phyloP scores from a whole-genome alignment of 805 yeast genomes.

The Teunomyces tritomae region DNA sequence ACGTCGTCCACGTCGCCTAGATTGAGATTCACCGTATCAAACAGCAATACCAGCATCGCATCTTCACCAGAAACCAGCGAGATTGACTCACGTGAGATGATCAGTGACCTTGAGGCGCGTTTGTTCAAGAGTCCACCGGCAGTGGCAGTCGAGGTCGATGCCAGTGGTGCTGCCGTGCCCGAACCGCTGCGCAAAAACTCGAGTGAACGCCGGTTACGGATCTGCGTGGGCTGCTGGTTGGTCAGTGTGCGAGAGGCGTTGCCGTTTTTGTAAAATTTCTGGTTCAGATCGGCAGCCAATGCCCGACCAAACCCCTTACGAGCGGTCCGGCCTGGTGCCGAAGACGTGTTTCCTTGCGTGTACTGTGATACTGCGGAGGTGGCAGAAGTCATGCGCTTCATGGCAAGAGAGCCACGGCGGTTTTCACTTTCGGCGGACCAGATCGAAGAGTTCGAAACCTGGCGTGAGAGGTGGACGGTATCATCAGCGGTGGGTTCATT shows the following conservation, averaged over 20 bases:
- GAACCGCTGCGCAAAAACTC: conserved; percentile 21
- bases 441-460: conserved; percentile 30
- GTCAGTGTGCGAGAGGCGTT: conserved; percentile 10
- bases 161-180: background rate
- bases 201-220: conserved; percentile 19
- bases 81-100: conserved; percentile 31
- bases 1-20: conserved; percentile 9
- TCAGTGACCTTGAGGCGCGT: conserved; percentile 34
- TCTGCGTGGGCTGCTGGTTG: background rate
- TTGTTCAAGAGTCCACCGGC: conserved; percentile 17
- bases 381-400: conserved; percentile 29
- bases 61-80: conserved; percentile 24
- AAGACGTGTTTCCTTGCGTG: conserved; percentile 15
- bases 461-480: conserved; percentile 16
- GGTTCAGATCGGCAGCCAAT: conserved; percentile 29
- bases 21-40: conserved; percentile 28
- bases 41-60: conserved; percentile 32
- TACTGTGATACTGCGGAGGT: conserved; percentile 28
- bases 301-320: conserved; percentile 44
- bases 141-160: background rate
- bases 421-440: conserved; percentile 36
- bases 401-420: conserved; percentile 25
- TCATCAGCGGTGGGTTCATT: background rate
- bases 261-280: conserved; percentile 19
- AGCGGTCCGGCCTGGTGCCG: conserved; percentile 11